Conservation (phyloP, 2,329 filamentous ascomycete species). For the Trichoderma sp. region DNA sequence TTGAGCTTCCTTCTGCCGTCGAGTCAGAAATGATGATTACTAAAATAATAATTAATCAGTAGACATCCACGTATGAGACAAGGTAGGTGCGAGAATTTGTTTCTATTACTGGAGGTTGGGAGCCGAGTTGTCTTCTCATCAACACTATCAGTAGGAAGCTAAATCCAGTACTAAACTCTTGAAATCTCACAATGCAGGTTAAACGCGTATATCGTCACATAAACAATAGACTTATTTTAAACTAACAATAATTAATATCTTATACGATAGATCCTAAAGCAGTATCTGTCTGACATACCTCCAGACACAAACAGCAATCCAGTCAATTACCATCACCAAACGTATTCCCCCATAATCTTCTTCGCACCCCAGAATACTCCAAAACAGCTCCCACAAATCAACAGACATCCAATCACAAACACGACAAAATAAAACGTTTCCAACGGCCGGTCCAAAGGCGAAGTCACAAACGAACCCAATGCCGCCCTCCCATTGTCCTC, state of each 20-base stretch:
- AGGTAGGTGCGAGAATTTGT: background rate
- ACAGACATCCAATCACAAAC: conserved; percentile 32
- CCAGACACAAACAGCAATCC: background rate
- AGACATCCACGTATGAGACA: background rate
- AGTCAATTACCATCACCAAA: background rate
- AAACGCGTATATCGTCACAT: background rate
- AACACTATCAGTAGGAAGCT: background rate
- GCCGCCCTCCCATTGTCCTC: conserved; percentile 32
- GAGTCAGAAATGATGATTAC: background rate
- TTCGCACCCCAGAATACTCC: background rate
- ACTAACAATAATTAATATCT: background rate
- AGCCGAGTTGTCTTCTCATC: too few species aligned
- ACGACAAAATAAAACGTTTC: conserved; percentile 35
- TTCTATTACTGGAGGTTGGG: too few species aligned
- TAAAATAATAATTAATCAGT: background rate
- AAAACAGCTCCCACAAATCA: background rate
- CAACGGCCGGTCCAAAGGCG: conserved; percentile 32
- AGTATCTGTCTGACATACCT: background rate
- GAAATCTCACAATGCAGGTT: background rate
- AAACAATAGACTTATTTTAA: background rate
- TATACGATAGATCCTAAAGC: background rate
- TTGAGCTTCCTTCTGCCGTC: background rate
- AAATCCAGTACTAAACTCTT: background rate
- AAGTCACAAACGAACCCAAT: conserved; percentile 15
- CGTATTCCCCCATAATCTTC: background rate